Percentiles rank a stretch among this genome's conserved stretches.
Conservation (phyloP, 768 basidiomycete species). For the Suillus hirtellus region DNA sequence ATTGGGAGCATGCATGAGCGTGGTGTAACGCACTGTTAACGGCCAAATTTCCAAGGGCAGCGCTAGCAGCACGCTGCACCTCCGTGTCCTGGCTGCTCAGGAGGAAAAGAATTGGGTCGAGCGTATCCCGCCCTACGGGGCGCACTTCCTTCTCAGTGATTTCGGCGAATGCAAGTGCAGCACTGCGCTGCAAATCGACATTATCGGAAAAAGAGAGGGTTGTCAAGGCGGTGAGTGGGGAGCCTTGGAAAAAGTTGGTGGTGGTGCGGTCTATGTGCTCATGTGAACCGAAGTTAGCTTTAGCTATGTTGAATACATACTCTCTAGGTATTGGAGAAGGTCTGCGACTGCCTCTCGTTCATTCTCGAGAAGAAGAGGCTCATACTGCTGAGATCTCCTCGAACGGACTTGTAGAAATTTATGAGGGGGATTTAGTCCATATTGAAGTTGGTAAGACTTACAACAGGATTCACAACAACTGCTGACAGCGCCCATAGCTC, state of each 20-base stretch:
- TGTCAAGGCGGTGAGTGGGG: conserved; percentile 89
- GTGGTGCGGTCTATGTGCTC: conserved; percentile 82
- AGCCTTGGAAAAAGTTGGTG: conserved; percentile 97
- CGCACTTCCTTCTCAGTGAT: conserved; percentile 99
- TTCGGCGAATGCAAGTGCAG: conserved; percentile 97
- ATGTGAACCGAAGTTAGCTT: conserved; percentile 8
- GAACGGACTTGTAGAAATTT: conserved; percentile 59
- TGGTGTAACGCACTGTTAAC: conserved; percentile 81
- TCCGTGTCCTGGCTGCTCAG: conserved; percentile 97
- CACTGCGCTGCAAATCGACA: conserved; percentile 96
- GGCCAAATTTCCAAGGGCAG: conserved; percentile 95
- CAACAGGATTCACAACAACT: conserved; percentile 88
- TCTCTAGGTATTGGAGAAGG: conserved; percentile 95
- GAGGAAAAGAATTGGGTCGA: conserved; percentile 97
- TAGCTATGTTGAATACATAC: conserved; percentile 45
- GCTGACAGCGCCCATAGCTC: conserved; percentile 67
- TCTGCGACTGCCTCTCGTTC: conserved; percentile 98
- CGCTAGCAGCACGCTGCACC: conserved; percentile 97
- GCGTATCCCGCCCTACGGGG: conserved; percentile 92
- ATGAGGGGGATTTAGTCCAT: conserved; percentile 15
- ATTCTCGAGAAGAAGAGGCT: conserved; percentile 84
- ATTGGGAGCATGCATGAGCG: conserved; percentile 16
- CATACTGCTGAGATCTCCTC: conserved; percentile 83
- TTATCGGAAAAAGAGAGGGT: conserved; percentile 99
- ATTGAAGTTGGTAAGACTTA: conserved; percentile 39